Evolutionary conservation across 257 asterid species (phyloP).

Genomic region (Solanum chiquidenum): DNA sequence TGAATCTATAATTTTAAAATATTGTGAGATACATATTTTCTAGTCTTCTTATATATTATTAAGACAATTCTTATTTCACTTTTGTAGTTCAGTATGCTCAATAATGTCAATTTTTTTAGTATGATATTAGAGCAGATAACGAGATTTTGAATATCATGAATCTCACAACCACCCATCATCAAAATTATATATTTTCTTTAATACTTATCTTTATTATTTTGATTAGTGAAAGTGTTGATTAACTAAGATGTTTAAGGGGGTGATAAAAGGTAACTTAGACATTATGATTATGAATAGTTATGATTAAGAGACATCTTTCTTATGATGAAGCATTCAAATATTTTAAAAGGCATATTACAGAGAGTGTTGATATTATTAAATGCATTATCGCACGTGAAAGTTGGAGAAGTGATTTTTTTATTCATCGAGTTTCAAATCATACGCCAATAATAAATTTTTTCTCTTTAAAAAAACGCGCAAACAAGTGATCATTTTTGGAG

Average conservation of each 20-base stretch:
- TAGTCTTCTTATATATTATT: neutral
- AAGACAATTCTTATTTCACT: neutral
- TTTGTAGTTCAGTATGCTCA: too few relatives aligned
- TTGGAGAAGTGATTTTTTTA: neutral
- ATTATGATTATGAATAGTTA: neutral
- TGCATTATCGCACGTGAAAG: neutral
- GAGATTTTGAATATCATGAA: neutral
- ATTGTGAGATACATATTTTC: neutral
- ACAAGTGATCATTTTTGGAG: neutral
- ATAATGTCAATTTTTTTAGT: neutral
- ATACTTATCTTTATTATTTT: neutral
- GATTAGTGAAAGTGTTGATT: neutral
- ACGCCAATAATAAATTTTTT: neutral
- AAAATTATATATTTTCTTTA: neutral
- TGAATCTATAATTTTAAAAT: neutral
- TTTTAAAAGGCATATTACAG: neutral
- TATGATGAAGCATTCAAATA: neutral
- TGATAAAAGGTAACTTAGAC: neutral
- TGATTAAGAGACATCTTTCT: neutral
- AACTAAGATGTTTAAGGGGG: neutral
- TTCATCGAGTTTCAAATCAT: neutral
- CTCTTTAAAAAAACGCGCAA: too few relatives aligned
- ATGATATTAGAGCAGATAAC: neutral
- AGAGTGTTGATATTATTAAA: neutral
- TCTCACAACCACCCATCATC: neutral